Evolutionary conservation across 306 rosid species (phyloP), one percentile per base, ranked within the genome.

Genomic region (Pyrus pyrifolia): DNA sequence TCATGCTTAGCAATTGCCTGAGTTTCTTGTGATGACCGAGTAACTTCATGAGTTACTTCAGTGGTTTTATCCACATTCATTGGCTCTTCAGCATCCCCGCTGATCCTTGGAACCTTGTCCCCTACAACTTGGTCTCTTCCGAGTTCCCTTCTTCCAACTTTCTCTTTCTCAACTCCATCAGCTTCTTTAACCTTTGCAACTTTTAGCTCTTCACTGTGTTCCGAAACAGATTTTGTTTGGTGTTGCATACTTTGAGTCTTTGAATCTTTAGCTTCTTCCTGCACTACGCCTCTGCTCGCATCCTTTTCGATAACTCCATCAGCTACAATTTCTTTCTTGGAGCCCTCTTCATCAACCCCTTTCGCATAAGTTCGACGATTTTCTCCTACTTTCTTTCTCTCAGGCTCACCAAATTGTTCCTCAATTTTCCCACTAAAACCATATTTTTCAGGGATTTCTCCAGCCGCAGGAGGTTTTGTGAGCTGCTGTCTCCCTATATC

Each of bases 391-490:
- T 60, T 30, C 78, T 11, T 44, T 44, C 27, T 44, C 44, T 27
- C 44, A 7, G 3, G 14, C 69, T 65, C 69, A 65, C 17, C 46
- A 18, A 31, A 15, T 63, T 30, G 42, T 1, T 8, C 22, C 68
- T 30, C 44, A 7, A 14, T 8, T 30, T 17, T 9, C 13, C 42
- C 68, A 23, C 14, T 63, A 63, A 19, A 33, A 19, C 69, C 40
- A 44, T 15, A 8, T 42, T 44, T 68, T 11, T 17, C 25, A 31
- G 65, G 71, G 38, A 23, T 27, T 57, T 74, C 51, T 5, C 35
- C 23, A 31, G 42, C 59, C 23, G 75, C 59, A 59, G 72, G 33
- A 73, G 67, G 60, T 51, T 78, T 64, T 76, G 60, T n/a, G 21
- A 42, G 67, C 45, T 65, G 42, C 22, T 59, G 46, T 25, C 15